phyloP scores from a whole-genome alignment of 2,329 filamentous ascomycete genomes.

The Calonectria leucothoes region DNA sequence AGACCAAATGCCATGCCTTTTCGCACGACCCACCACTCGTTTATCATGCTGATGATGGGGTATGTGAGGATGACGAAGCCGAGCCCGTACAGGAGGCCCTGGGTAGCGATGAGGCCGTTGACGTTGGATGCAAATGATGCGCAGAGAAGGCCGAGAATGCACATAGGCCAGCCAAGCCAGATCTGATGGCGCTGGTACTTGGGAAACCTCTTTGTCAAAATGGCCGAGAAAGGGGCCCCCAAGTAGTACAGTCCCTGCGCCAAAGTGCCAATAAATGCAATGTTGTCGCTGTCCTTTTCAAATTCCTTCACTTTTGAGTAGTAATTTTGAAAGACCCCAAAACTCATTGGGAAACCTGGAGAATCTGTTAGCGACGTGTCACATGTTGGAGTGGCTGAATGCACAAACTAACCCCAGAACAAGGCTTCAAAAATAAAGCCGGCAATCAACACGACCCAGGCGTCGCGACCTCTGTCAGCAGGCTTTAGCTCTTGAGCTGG shows the following conservation, averaged over 20 bases:
- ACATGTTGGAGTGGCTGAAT: not conserved
- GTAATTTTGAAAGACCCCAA: constrained; percentile 47
- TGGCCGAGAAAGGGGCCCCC: constrained; percentile 47
- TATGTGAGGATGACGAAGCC: constrained; percentile 53
- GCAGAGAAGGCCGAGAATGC: constrained; percentile 48
- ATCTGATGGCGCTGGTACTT: constrained; percentile 50
- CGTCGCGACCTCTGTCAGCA: constrained; percentile 37
- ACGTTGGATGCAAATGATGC: constrained; percentile 49
- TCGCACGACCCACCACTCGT: constrained; percentile 52
- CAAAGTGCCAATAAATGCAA: constrained; percentile 44
- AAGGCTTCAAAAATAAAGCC: constrained; percentile 43
- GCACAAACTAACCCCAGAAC: constrained; percentile 34
- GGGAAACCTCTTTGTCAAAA: constrained; percentile 47
- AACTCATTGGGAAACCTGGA: constrained; percentile 44
- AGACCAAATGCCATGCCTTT: constrained; percentile 53
- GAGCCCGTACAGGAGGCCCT: constrained; percentile 53
- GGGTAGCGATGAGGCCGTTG: constrained; percentile 51
- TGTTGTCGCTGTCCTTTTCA: constrained; percentile 33
- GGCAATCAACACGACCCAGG: constrained; percentile 40
- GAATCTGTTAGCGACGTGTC: not conserved
- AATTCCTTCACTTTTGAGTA: constrained; percentile 44
- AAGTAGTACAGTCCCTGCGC: constrained; percentile 47
- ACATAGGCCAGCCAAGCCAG: constrained; percentile 52
- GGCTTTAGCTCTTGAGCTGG: constrained; percentile 20
- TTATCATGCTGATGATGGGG: constrained; percentile 52